A percentile compares a stretch with the other conserved stretches of the same genome.
Conservation (phyloP, 495 filamentous ascomycete species). For the Penicillium silybi region DNA sequence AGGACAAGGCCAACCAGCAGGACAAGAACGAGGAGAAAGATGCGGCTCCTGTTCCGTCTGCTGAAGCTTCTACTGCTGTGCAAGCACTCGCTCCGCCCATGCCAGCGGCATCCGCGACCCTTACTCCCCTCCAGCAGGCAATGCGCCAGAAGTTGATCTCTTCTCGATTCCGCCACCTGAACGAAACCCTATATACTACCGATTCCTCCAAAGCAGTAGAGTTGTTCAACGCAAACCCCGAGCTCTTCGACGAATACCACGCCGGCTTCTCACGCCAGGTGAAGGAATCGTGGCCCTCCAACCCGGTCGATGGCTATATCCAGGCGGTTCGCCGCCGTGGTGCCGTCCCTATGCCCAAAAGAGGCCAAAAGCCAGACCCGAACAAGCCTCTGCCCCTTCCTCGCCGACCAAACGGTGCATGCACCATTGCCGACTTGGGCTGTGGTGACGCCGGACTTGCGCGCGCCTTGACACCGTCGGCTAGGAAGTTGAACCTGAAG, state of each 20-base stretch:
- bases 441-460: constrained; percentile 77
- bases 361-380: constrained; percentile 32
- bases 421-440: constrained; percentile 83
- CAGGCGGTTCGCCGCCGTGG: constrained; percentile 57
- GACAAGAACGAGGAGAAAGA: constrained; percentile 16
- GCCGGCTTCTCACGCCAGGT: constrained; percentile 92
- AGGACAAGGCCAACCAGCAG: constrained; percentile 29
- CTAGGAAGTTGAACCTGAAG: constrained; percentile 62
- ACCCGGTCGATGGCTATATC: constrained; percentile 85
- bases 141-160: constrained; percentile 93
- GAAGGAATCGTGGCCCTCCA: constrained; percentile 84
- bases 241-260: constrained; percentile 93
- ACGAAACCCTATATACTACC: constrained; percentile 91
- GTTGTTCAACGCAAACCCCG: constrained; percentile 75
- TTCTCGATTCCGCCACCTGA: constrained; percentile 94
- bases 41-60: constrained; percentile 7
- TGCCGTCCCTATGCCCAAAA: constrained; percentile 33
- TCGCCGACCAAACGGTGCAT: constrained; percentile 51
- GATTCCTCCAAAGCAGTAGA: constrained; percentile 73
- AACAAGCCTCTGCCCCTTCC: constrained; percentile 37
- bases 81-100: constrained; percentile 27
- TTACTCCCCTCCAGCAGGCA: constrained; percentile 86
- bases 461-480: constrained; percentile 48
- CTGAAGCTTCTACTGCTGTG: constrained; percentile 17
- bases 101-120: constrained; percentile 42